These are phyloP conservation scores for Draba incana DNA, from an alignment of 345 rosid species.

Conservation along the genomic window DNA sequence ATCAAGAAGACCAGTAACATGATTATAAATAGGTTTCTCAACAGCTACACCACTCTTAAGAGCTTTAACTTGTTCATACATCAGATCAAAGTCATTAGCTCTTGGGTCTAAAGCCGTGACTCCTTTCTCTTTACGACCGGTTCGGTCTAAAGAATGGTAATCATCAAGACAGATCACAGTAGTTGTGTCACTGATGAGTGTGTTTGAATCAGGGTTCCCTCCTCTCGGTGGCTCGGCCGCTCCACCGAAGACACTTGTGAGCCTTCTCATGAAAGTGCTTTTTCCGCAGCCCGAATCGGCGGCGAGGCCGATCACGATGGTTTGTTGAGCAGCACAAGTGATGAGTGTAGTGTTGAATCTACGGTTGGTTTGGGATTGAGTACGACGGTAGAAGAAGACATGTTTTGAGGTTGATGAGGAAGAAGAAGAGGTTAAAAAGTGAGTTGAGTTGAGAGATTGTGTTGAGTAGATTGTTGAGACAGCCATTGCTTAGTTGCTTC, in stretches of 20 bases:
- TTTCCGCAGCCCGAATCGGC: slow-evolving; percentile 98
- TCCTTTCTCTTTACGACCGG: slow-evolving; percentile 86
- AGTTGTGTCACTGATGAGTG: slow-evolving; percentile 87
- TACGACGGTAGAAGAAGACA: slow-evolving; percentile 52
- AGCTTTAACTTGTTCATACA: slow-evolving; percentile 96
- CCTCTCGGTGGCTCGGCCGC: slow-evolving; percentile 95
- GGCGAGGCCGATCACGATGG: slow-evolving; percentile 87
- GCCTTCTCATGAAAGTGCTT: slow-evolving; percentile 90
- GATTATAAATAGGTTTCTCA: slow-evolving; percentile 91
- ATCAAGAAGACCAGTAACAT: slow-evolving; percentile 87
- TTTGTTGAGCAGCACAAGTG: slow-evolving; percentile 65
- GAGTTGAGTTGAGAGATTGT: slow-evolving; percentile 69
- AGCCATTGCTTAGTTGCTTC: slow-evolving; percentile 54
- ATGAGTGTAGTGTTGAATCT: slow-evolving; percentile 48
- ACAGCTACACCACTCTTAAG: slow-evolving; percentile 76
- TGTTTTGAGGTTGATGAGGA: slow-evolving; percentile 58
- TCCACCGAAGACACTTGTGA: slow-evolving; percentile 92
- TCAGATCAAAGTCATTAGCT: slow-evolving; percentile 90
- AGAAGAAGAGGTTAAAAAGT: slow-evolving; percentile 60
- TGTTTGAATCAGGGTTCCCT: slow-evolving; percentile 96
- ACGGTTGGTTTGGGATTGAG: slow-evolving; percentile 36
- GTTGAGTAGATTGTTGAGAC: slow-evolving; percentile 70
- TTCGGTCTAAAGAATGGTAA: slow-evolving; percentile 86
- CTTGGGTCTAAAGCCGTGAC: slow-evolving; percentile 95
- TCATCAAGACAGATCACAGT: slow-evolving; percentile 95